These are phyloP conservation scores for Lichina pygmaea DNA, from an alignment of 495 filamentous ascomycete genomes.

Conservation along the genomic window DNA sequence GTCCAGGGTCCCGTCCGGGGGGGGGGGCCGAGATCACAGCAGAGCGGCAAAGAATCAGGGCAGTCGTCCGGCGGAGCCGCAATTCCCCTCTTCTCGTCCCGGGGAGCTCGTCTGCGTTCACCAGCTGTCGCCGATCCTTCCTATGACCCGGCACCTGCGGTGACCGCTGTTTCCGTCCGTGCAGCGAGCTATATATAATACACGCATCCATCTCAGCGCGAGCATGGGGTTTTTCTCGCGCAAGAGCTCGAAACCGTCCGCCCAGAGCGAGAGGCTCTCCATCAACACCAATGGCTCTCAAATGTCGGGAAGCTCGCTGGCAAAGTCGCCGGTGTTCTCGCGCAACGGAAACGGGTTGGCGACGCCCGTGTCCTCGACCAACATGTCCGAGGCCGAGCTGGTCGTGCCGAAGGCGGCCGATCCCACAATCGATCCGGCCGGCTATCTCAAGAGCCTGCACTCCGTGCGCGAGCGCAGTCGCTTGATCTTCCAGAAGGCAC, in stretches of 20 bases:
- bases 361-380: not conserved
- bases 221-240: constrained; percentile 3
- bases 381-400: constrained; percentile 22
- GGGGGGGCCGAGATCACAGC: too few relatives aligned
- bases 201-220: too few relatives aligned
- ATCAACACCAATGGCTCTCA: not conserved
- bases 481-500: constrained; percentile 50
- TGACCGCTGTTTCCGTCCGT: not conserved
- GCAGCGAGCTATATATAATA: not conserved
- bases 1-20: too few relatives aligned
- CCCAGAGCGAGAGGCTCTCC: not conserved
- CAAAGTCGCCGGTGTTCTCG: constrained; percentile 1
- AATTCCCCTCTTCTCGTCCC: too few relatives aligned
- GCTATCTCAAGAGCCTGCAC: constrained; percentile 73
- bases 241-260: constrained; percentile 1
- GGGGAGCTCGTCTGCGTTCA: not conserved
- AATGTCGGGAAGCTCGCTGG: not conserved
- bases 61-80: too few relatives aligned
- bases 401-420: constrained; percentile 68
- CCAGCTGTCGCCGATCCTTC: not conserved
- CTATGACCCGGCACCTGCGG: not conserved
- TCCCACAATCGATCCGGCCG: constrained; percentile 71
- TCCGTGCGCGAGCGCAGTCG: constrained; percentile 58
- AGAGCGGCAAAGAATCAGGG: too few relatives aligned
- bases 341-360: not conserved